Evolutionary conservation across 1,139 yeast genomes (phyloP).

Genomic region (Diutina catenulata): DNA sequence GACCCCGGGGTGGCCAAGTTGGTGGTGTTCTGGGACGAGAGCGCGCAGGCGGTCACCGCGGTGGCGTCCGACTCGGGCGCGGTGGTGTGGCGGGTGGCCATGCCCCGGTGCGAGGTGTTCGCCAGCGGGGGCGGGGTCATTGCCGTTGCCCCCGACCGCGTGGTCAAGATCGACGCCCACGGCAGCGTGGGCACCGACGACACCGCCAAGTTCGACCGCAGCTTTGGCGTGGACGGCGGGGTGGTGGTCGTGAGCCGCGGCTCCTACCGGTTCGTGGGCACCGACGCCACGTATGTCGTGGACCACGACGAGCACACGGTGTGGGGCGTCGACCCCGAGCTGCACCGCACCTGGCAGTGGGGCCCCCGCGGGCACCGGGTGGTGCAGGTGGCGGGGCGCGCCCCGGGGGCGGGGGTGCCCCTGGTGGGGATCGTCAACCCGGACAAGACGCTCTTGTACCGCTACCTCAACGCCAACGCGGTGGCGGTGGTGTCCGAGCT

Average conservation of each 20-base stretch:
- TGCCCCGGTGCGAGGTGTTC: too few species aligned
- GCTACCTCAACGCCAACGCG: conserved; percentile 66
- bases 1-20: conserved; percentile 26
- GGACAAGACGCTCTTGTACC: conserved; percentile 69
- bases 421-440: conserved; percentile 65
- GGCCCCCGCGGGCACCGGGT: conserved; percentile 11
- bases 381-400: conserved; percentile 15
- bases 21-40: conserved; percentile 19
- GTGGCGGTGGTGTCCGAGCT: conserved; percentile 41
- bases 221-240: neutral
- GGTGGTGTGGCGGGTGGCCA: conserved; percentile 23
- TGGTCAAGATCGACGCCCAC: conserved; percentile 14
- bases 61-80: conserved; percentile 20
- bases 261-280: conserved; percentile 4
- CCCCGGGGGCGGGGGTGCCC: conserved; percentile 34
- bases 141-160: conserved; percentile 13
- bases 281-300: neutral
- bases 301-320: neutral
- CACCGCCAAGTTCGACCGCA: neutral
- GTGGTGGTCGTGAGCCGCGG: conserved; percentile 6
- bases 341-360: conserved; percentile 21
- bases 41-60: conserved; percentile 16
- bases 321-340: conserved; percentile 7
- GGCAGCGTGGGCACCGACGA: conserved; percentile 12
- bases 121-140: conserved; percentile 13